Base-by-base conservation (phyloP, 202 grass and related monocot species). In the Setaria italica region DNA sequence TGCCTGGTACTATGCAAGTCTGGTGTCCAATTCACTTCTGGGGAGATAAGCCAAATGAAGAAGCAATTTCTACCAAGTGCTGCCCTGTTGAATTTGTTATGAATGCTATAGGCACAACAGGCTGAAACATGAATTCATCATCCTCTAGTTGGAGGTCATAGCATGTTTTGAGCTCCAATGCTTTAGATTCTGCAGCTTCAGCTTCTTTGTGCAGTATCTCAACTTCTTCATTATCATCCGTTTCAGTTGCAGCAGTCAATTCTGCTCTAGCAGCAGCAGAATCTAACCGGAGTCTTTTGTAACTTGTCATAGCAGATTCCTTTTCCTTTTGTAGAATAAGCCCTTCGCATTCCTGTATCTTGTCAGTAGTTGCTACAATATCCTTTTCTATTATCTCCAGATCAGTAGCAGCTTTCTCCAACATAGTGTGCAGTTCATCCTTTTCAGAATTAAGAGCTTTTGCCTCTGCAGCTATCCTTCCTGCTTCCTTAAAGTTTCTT, bases 401-500 rank as follows among this genome's bases (percentile, higher is more conserved):
- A 48, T 96, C 91, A 47, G 74, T 84, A 85, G 69, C 48, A 67
- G 97, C 84, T 86, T 92, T 94, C 72, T 91, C 91, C 73, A 82
- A 74, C 74, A 91, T 94, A 77, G 72, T 11, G 69, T 83, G 93
- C 66, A 99, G 87, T 34, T 99, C 90, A 83, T 99, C 92, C 85
- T 88, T 96, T 63, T 99, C 97, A 60, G 83, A 88, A 81, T 90
- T 90, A 68, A 96, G 92, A 82, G 88, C 53, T 85, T 96, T 99
- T 4, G 92, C 93, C 80, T 96, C 94, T 30, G 90, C 88, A 85
- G 94, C 91, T 82, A 99, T 90, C 62, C 90, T 87, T 80, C 91
- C 90, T 5, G 97, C 97, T 91, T 99, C 92, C 85, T 92, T 96
- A 62, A 99, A 99, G 77, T 96, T 96, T 85, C 97, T 90, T 79